Evolutionary conservation across 140 eudicot species (phyloP).

Genomic region (Senecio squalidus): DNA sequence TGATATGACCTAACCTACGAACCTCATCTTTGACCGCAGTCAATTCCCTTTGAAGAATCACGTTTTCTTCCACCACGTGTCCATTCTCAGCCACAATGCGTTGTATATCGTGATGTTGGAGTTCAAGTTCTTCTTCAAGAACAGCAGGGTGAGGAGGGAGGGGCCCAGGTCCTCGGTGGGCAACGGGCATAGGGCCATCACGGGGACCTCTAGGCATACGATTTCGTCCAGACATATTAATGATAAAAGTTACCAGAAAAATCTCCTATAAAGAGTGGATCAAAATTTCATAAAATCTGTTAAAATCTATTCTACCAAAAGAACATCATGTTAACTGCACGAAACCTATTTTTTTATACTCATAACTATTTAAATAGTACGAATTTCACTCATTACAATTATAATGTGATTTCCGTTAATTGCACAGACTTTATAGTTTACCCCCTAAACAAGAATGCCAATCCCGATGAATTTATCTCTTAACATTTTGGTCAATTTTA

Average conservation of each 20-base stretch:
- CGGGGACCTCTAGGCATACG: slow-evolving; percentile 56
- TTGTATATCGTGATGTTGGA: slow-evolving; percentile 71
- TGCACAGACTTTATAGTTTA: no score
- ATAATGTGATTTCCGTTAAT: no score
- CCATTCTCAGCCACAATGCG: slow-evolving; percentile 58
- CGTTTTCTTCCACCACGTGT: slow-evolving; percentile 64
- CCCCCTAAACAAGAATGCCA: no score
- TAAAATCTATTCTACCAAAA: no score
- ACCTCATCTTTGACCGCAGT: slow-evolving; percentile 67
- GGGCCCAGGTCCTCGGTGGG: slow-evolving; percentile 53
- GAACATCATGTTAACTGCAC: no score
- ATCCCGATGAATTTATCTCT: no score
- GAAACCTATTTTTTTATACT: no score
- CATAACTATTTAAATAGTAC: no score
- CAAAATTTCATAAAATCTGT: no score
- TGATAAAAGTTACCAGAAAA: slow-evolving; percentile 10
- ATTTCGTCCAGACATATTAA: slow-evolving; percentile 71
- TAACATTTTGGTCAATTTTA: no score
- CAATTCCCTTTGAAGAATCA: slow-evolving; percentile 63
- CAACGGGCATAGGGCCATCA: slow-evolving; percentile 46
- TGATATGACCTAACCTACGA: slow-evolving; percentile 59
- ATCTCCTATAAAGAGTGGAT: neutral
- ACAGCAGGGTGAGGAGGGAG: slow-evolving; percentile 68
- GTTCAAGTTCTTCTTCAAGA: slow-evolving; percentile 81
- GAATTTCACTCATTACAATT: no score